These are phyloP conservation scores for Erythrophleum ivorense DNA, from an alignment of 331 rosid species.

Conservation along the genomic window DNA sequence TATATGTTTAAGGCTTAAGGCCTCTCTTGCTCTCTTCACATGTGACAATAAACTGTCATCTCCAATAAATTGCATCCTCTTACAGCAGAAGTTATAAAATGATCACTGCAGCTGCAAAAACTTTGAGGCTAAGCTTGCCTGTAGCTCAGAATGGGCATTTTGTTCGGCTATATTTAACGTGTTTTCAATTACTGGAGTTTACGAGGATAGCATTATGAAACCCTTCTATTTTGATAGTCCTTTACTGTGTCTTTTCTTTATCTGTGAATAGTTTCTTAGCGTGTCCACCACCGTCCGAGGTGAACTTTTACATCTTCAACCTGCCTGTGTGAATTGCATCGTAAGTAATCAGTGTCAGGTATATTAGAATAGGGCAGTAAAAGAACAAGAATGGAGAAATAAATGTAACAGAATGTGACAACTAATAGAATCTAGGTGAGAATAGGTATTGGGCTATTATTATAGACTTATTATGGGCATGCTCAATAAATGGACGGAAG, in stretches of 20 bases:
- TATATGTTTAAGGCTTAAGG: not conserved
- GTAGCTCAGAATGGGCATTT: not conserved
- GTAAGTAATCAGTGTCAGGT: not conserved
- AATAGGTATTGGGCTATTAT: not conserved
- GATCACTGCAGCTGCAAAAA: not conserved
- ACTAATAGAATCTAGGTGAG: not conserved
- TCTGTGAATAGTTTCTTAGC: not conserved
- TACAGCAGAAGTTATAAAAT: not conserved
- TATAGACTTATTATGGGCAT: slow-evolving; percentile 14
- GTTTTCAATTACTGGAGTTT: not conserved
- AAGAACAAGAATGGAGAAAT: not conserved
- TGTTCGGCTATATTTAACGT: not conserved
- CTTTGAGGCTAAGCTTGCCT: not conserved
- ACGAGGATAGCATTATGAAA: not conserved
- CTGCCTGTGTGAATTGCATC: not conserved
- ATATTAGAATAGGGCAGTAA: not conserved
- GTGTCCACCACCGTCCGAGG: not conserved
- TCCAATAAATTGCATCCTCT: not conserved
- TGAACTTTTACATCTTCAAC: slow-evolving; percentile 4
- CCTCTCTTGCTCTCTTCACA: not conserved
- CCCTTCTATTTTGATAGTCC: not conserved
- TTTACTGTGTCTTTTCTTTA: not conserved
- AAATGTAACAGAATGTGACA: not conserved
- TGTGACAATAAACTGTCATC: not conserved
- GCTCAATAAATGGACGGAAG: not conserved